Evolutionary conservation across 257 asterid genomes (phyloP), one percentile per base, ranked within the genome.

Genomic region (Capsicum chinense): DNA sequence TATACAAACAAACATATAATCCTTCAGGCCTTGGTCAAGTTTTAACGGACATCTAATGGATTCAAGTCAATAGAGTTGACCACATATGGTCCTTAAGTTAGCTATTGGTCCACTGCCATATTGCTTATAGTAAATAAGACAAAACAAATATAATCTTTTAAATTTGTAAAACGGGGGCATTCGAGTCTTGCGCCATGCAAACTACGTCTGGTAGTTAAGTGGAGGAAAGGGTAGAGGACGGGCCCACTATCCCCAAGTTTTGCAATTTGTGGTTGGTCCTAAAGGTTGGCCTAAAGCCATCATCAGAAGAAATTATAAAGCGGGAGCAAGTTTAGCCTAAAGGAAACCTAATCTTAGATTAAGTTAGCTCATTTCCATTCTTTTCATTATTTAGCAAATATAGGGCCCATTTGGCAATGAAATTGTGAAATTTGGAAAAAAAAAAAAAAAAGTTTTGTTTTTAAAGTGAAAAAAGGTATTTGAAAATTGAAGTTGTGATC

Each of bases 51-150:
- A 12, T 39, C 16, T 63, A 63, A 21, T 13, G 14, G 44, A 26
- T 64, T 66, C 74, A 66, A 66, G 48, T 35, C 74, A 66, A 33
- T 14, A 39, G n/a, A 39, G 39, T 35, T 33, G 11, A 66, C 48
- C 74, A 15, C 19, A 66, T 33, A 66, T 33, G 74, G 74, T 66
- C 70, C 42, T 63, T 63, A 63, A 63, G 70, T 66, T 35, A 47
- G 48, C 47, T 66, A 37, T 66, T 33, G 47, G 11, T 66, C 74
- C 74, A 66, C 15, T 66, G 74, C 8, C 74, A 66, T 13, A 7
- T 66, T 66, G 39, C 19, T 66, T 35, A 66, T 35, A 66, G 4
- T 66, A 66, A 13, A 35, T 7, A 66, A 66, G 48, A 66, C 48
- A 3, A 33, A 33, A 35, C 11, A 4, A 66, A 66, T 12, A 35